phyloP scores from a whole-genome alignment of 75 land plant species.

The Ceratopteris richardii region DNA sequence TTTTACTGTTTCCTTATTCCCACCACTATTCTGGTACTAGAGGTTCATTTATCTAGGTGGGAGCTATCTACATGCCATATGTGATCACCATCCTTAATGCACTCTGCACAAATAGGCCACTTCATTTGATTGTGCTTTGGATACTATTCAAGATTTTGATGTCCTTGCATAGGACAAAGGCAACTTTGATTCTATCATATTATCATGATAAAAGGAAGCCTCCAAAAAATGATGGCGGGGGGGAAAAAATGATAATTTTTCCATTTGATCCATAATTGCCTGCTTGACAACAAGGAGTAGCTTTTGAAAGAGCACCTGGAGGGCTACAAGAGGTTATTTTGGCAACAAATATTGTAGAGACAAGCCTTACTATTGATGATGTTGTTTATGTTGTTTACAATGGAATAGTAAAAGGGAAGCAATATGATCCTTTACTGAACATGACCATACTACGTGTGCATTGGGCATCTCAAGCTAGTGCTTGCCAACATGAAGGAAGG shows the following conservation, averaged over 20 bases:
- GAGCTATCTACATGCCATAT: slow-evolving; percentile 75
- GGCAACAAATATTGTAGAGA: slow-evolving; percentile 33
- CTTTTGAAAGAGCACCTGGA: slow-evolving; percentile 15
- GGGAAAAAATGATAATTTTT: slow-evolving; percentile 12
- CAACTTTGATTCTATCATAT: slow-evolving; percentile 70
- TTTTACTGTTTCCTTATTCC: slow-evolving; percentile 87
- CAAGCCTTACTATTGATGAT: slow-evolving; percentile 29
- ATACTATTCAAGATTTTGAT: slow-evolving; percentile 94
- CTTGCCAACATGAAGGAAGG: slow-evolving; percentile 22
- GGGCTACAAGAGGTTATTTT: slow-evolving; percentile 24
- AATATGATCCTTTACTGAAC: slow-evolving; percentile 19
- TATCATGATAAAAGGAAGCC: slow-evolving; percentile 38
- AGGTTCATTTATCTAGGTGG: slow-evolving; percentile 82
- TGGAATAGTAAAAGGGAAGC: slow-evolving; percentile 26
- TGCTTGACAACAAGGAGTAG: slow-evolving; percentile 20
- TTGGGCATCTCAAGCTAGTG: slow-evolving; percentile 32
- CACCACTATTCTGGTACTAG: slow-evolving; percentile 75
- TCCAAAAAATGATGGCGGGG: slow-evolving; percentile 10
- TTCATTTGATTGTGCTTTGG: slow-evolving; percentile 87
- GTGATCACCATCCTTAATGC: slow-evolving; percentile 78
- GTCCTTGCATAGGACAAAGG: slow-evolving; percentile 88
- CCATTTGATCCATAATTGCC: slow-evolving; percentile 22
- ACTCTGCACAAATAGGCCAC: slow-evolving; percentile 75
- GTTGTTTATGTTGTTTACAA: slow-evolving; percentile 27
- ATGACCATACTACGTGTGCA: slow-evolving; percentile 20